These are phyloP conservation scores for Durio zibethinus DNA, from an alignment of 345 rosid species.

Conservation along the genomic window DNA sequence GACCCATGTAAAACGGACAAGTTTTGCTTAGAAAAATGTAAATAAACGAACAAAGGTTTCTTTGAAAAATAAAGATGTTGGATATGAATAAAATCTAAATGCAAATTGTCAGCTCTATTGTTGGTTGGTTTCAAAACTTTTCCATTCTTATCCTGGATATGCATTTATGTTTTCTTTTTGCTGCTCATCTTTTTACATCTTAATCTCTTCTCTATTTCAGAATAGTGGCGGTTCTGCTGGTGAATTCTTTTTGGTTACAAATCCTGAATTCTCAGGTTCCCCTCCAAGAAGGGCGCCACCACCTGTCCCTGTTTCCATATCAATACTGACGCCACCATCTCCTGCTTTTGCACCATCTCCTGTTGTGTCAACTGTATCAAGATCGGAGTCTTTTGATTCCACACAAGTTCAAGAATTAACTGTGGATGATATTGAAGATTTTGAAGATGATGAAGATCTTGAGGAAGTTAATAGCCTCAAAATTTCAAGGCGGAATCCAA, in stretches of 20 bases:
- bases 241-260: constrained; percentile 88
- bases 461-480: constrained; percentile 66
- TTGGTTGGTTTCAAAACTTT: neutral
- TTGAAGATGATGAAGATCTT: constrained; percentile 69
- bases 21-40: neutral
- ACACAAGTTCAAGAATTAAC: constrained; percentile 70
- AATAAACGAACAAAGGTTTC: neutral
- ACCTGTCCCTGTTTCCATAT: constrained; percentile 41
- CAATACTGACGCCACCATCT: constrained; percentile 39
- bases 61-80: neutral
- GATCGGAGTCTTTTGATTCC: constrained; percentile 75
- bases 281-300: constrained; percentile 97
- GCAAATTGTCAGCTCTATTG: neutral
- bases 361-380: constrained; percentile 40
- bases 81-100: neutral
- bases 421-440: constrained; percentile 98
- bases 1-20: neutral
- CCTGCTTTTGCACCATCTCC: constrained; percentile 52
- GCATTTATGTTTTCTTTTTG: constrained; percentile 4
- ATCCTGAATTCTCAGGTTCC: constrained; percentile 76
- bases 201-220: constrained; percentile 43
- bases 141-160: neutral
- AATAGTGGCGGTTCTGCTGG: constrained; percentile 58
- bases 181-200: neutral
- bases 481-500: constrained; percentile 65